These are phyloP conservation scores for Talaromyces liani DNA, from an alignment of 495 filamentous ascomycete genomes.

Conservation along the genomic window DNA sequence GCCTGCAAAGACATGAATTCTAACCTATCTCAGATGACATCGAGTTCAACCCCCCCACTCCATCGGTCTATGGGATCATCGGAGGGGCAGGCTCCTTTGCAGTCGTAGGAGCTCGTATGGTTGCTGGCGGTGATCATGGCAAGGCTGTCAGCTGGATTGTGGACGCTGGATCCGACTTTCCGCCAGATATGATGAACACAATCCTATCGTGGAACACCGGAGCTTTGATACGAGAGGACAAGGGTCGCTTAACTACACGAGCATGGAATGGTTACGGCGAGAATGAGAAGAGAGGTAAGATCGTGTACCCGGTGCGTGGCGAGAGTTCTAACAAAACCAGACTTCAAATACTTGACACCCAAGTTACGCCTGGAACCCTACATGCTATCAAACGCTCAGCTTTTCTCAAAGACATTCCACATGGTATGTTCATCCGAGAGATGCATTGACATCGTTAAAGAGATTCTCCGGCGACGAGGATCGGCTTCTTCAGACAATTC, in stretches of 20 bases:
- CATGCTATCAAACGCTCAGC: slow-evolving; percentile 48
- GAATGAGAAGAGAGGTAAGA: slow-evolving; percentile 48
- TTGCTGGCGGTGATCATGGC: slow-evolving; percentile 45
- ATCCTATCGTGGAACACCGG: slow-evolving; percentile 69
- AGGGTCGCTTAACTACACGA: slow-evolving; percentile 68
- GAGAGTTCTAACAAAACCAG: slow-evolving; percentile 38
- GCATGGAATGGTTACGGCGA: slow-evolving; percentile 83
- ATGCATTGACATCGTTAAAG: slow-evolving; percentile 64
- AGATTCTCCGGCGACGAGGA: slow-evolving; percentile 46
- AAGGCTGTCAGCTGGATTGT: slow-evolving; percentile 80
- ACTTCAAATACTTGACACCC: slow-evolving; percentile 81
- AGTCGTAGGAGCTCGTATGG: slow-evolving; percentile 80
- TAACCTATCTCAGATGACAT: slow-evolving; percentile 67
- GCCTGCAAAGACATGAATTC: slow-evolving; percentile 7
- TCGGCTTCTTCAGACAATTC: slow-evolving; percentile 18
- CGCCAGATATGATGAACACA: slow-evolving; percentile 48
- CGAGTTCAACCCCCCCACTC: slow-evolving; percentile 52
- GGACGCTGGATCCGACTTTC: slow-evolving; percentile 84
- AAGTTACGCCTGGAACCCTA: slow-evolving; percentile 68
- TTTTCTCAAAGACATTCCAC: slow-evolving; percentile 73
- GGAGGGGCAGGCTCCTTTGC: slow-evolving; percentile 85
- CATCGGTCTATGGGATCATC: slow-evolving; percentile 60
- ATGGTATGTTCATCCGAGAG: slow-evolving; percentile 75
- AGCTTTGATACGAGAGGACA: slow-evolving; percentile 58
- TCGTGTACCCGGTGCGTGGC: not conserved